Evolutionary conservation across 352 stramenopile species (phyloP), one percentile per base, ranked within the genome.

Genomic region (Phytophthora cryptogea): DNA sequence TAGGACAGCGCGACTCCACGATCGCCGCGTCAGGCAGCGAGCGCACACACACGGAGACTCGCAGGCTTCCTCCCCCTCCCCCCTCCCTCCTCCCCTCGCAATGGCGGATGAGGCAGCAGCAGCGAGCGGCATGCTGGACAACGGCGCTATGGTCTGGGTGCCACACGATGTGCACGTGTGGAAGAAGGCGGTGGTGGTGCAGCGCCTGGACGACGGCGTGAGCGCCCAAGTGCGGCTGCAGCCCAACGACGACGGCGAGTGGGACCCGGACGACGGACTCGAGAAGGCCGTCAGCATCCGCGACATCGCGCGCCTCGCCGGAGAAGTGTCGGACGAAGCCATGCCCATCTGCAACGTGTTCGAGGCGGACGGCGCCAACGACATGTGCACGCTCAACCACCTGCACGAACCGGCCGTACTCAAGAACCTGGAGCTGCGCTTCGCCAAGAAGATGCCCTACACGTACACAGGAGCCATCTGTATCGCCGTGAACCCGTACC

Each of bases 271-370:
- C 63, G 75, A 89, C 20, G 85, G 85, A 5, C 42, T 80, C 7
- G 73, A 86, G 48, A 75, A 87, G 28, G 57, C 76, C 17, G 77
- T 91, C n/a, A 86, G 73, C 50, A 78, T 92, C 26, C 49, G 62
- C 4, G 76, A 91, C 45, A 80, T 94, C 20, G 78, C 83, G 44
- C 77, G 79, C 0, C 44, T 91, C 10, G 81, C 82, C 3, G 83
- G 84, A 7, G 85, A 94, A 44, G 82, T 91, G 7, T 90, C 85
- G 23, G 72, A 87, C 28, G 68, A 83, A 13, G 83, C 85, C 16
- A 92, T 94, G 80, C 82, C 85, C 6, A 94, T 94, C 49, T 94
- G 85, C 54, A 94, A 94, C 67, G 78, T 75, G 26, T 94, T 94
- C 62, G 68, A 76, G 1, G 56, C 63, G 5, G 61, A 78, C 23